Evolutionary conservation across 2,329 filamentous ascomycete genomes (phyloP), one percentile per base, ranked within the genome.

Genomic region (Aspergillus sp.): DNA sequence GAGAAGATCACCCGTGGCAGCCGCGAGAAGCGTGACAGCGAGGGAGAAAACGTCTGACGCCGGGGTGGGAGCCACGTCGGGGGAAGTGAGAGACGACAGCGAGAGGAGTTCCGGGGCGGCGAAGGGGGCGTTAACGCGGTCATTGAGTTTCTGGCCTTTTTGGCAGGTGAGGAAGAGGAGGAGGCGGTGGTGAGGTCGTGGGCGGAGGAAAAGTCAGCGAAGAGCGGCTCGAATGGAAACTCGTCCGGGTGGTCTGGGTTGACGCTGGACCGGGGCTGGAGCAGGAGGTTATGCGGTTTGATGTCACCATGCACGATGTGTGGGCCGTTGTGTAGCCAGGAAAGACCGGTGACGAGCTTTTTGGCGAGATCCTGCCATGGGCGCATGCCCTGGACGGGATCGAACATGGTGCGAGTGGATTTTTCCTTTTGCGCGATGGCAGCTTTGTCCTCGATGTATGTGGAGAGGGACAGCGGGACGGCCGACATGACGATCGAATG

Each of bases 261-360:
- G 6, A 48, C 40, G 4, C 46, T 45, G n/a, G 48, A 37, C 5
- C 54, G 47, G 19, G 56, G 51, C 4, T 56, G 59, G 2, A 75
- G 57, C 1, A 74, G 58, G 27, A 74, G 58, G 33, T 74, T 75
- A 37, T 67, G 64, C 5, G 69, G 70, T 47, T 75, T 75, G 53
- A 75, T 67, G 54, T 74, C 71, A 1, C 70, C 71, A 49, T 76
- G 73, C 3, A 74, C 62, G 4, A 75, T 59, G 5, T 62, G 59
- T 2, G 64, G 59, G 3, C 51, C 48, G 30, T 55, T 50, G 40
- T 75, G 73, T 6, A 76, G 57, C 68, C 71, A 76, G 6, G 54
- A 51, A 3, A 75, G 58, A 1, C 69, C 65, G 6, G 51, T 43
- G 39, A 74, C 66, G 8, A 75, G 60, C 39, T 64, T 61, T 32